These are phyloP conservation scores for Ophiostoma angusticollis DNA, from an alignment of 2,329 filamentous ascomycete genomes.

Conservation along the genomic window DNA sequence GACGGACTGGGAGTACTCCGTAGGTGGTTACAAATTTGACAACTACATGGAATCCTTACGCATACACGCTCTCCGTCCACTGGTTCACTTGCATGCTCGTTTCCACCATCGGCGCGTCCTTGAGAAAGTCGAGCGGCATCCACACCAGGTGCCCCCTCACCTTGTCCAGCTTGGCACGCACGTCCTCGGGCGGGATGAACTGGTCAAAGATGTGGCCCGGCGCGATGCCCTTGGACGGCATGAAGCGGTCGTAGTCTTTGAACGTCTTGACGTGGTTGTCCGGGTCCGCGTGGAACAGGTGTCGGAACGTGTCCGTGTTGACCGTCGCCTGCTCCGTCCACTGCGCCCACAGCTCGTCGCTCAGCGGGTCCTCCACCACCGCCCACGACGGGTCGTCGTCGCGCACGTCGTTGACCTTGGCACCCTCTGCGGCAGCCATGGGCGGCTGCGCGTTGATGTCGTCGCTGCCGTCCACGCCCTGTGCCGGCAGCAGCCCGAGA, in stretches of 20 bases:
- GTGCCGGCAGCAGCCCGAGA: conserved; percentile 66
- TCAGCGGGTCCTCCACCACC: conserved; percentile 59
- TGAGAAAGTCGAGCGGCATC: conserved; percentile 85
- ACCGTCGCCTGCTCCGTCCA: conserved; percentile 57
- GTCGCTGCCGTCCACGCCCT: conserved; percentile 53
- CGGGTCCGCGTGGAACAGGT: conserved; percentile 76
- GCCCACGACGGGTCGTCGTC: conserved; percentile 49
- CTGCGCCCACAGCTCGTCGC: conserved; percentile 50
- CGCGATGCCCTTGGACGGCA: conserved; percentile 56
- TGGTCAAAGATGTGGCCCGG: conserved; percentile 78
- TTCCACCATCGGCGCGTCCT: conserved; percentile 80
- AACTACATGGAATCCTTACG: too few relatives aligned
- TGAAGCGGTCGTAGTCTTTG: conserved; percentile 75
- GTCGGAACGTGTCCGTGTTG: conserved; percentile 65
- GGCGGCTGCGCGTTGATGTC: conserved; percentile 68
- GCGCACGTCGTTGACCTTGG: conserved; percentile 49
- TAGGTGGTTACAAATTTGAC: too few relatives aligned
- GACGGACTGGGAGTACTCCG: too few relatives aligned
- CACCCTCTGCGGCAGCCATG: conserved; percentile 45
- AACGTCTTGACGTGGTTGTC: conserved; percentile 83
- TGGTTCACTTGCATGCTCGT: conserved; percentile 73
- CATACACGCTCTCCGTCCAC: conserved; percentile 79
- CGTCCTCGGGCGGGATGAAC: conserved; percentile 59
- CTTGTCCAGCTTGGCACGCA: conserved; percentile 61
- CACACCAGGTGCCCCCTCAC: conserved; percentile 84